phyloP scores from a whole-genome alignment of 2,329 filamentous ascomycete genomes.

The Diaporthe caulivora region DNA sequence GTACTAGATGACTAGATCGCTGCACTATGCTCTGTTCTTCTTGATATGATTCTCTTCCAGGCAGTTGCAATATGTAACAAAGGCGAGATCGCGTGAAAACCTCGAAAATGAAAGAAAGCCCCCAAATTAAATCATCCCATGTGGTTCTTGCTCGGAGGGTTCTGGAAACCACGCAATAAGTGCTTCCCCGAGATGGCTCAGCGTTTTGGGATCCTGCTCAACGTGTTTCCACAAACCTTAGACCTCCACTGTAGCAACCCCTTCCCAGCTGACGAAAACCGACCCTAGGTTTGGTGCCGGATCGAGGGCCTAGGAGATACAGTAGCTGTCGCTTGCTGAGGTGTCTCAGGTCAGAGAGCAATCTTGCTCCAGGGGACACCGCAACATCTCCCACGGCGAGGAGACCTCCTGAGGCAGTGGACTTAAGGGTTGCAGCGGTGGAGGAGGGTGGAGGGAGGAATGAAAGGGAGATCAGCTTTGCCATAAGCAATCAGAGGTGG shows the following conservation, averaged over 20 bases:
- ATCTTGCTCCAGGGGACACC: background rate
- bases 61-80: background rate
- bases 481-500: conserved; percentile 8
- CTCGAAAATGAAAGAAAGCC: background rate
- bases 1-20: background rate
- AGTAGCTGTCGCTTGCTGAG: conserved; percentile 13
- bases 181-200: background rate
- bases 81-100: background rate
- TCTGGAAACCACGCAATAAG: background rate
- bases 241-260: background rate
- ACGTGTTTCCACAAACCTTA: conserved; percentile 24
- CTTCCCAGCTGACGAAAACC: background rate
- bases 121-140: background rate
- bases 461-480: background rate
- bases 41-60: background rate
- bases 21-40: background rate
- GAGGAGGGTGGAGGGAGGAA: background rate
- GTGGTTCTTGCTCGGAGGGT: background rate
- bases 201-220: background rate
- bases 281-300: too few species aligned
- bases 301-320: background rate
- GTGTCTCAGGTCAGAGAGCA: conserved; percentile 27
- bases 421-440: conserved; percentile 1
- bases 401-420: background rate
- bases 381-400: conserved; percentile 8